phyloP scores from a whole-genome alignment of 495 filamentous ascomycete species.

The Corynascus novoguineensis region DNA sequence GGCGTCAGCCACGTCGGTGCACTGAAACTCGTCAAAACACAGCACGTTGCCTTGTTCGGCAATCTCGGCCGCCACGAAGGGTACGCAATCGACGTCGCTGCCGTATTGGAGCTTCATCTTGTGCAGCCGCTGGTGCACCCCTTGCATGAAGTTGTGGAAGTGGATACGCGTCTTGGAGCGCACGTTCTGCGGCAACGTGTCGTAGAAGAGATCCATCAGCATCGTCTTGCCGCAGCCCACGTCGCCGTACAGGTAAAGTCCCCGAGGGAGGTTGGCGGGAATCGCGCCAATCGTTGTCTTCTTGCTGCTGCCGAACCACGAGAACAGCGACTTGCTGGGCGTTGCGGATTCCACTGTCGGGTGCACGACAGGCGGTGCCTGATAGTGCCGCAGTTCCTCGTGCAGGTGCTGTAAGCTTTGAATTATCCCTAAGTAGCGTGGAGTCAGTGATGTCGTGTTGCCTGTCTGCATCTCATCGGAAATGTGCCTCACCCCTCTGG shows the following conservation, averaged over 20 bases:
- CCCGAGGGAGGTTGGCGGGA: slow-evolving; percentile 70
- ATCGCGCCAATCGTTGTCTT: slow-evolving; percentile 44
- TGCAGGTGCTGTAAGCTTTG: slow-evolving; percentile 84
- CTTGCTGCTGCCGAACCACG: slow-evolving; percentile 55
- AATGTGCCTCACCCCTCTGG: slow-evolving; percentile 64
- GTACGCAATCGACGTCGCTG: slow-evolving; percentile 84
- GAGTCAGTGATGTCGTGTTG: slow-evolving; percentile 3
- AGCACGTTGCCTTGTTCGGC: slow-evolving; percentile 78
- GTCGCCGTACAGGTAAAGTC: slow-evolving; percentile 92
- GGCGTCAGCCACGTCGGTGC: slow-evolving; percentile 96
- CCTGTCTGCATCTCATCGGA: neutral
- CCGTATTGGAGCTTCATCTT: slow-evolving; percentile 83
- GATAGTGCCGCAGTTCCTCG: slow-evolving; percentile 71
- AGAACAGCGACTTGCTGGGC: slow-evolving; percentile 61
- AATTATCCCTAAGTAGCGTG: slow-evolving; percentile 70
- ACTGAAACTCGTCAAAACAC: slow-evolving; percentile 99
- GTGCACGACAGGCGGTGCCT: slow-evolving; percentile 64
- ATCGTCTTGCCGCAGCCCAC: slow-evolving; percentile 99
- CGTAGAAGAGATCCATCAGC: slow-evolving; percentile 99
- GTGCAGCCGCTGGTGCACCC: slow-evolving; percentile 90
- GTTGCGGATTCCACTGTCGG: slow-evolving; percentile 69
- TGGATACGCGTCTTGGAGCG: slow-evolving; percentile 88
- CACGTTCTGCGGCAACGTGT: slow-evolving; percentile 79
- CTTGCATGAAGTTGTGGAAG: slow-evolving; percentile 99
- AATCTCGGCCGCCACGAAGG: slow-evolving; percentile 89